A percentile compares a stretch with the other conserved stretches of the same genome.
These are phyloP conservation scores for Paramecium sonneborni DNA, from an alignment of 73 alveolate genomes.

Conservation along the genomic window DNA sequence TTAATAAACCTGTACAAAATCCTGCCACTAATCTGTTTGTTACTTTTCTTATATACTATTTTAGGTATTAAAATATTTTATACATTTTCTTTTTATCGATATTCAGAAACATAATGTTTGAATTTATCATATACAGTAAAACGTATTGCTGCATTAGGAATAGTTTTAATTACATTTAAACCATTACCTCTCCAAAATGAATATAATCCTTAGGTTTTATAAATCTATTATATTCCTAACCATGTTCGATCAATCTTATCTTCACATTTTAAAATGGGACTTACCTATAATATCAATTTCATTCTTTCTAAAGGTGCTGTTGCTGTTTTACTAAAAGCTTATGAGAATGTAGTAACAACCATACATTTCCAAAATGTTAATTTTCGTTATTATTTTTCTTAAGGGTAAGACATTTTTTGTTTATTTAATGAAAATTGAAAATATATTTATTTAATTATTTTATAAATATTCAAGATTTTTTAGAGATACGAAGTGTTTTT, in stretches of 20 bases:
- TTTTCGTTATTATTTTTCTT: not conserved
- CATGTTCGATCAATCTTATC: constrained; percentile 25
- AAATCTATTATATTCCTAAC: not conserved
- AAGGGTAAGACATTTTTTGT: not conserved
- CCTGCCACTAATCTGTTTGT: constrained; percentile 29
- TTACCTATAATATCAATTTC: not conserved
- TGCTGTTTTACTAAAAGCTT: constrained; percentile 16
- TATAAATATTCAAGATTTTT: not conserved
- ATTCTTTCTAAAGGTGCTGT: constrained; percentile 36
- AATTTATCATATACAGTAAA: constrained; percentile 32
- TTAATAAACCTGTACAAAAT: not conserved
- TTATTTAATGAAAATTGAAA: not conserved
- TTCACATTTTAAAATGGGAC: constrained; percentile 24
- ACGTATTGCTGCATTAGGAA: constrained; percentile 33
- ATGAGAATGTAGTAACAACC: not conserved
- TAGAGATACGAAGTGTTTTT: not conserved
- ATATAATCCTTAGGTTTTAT: not conserved
- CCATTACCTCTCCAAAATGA: constrained; percentile 54
- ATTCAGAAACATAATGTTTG: constrained; percentile 14
- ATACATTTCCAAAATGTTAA: constrained; percentile 55
- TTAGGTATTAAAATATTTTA: not conserved
- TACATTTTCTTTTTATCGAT: constrained; percentile 42
- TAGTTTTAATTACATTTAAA: not conserved
- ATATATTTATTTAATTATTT: not conserved
- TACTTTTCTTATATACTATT: not conserved